phyloP scores from a whole-genome alignment of 495 filamentous ascomycete species.

The Trichoderma virens region DNA sequence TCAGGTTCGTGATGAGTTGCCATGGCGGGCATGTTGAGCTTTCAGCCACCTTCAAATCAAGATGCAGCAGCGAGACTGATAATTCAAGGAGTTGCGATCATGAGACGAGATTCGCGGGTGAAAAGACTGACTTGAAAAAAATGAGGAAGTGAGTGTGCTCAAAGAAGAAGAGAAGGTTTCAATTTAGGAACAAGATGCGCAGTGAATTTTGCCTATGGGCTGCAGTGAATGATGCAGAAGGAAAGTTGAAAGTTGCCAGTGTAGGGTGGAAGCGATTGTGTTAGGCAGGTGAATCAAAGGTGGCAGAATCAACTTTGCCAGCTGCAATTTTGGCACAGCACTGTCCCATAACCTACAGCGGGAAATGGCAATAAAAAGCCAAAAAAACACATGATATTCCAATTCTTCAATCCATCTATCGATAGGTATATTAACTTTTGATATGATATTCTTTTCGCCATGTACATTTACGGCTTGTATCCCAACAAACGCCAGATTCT shows the following conservation, averaged over 20 bases:
- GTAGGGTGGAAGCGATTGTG: not conserved
- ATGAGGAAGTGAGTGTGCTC: not conserved
- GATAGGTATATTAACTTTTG: not conserved
- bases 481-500: not conserved
- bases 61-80: not conserved
- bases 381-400: not conserved
- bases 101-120: not conserved
- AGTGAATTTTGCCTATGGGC: not conserved
- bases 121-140: not conserved
- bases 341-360: not conserved
- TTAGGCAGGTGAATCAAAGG: not conserved
- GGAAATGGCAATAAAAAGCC: not conserved
- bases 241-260: not conserved
- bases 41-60: not conserved
- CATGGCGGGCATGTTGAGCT: not conserved
- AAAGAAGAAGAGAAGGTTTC: not conserved
- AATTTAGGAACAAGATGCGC: not conserved
- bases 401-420: not conserved
- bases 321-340: not conserved
- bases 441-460: not conserved
- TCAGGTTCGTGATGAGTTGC: not conserved
- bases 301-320: not conserved
- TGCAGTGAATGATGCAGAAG: constrained; percentile 6
- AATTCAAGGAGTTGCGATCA: no score
- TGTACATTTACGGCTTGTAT: not conserved